These are phyloP conservation scores for Tubosaeta sp. DNA, from an alignment of 768 basidiomycete species.

Conservation along the genomic window DNA sequence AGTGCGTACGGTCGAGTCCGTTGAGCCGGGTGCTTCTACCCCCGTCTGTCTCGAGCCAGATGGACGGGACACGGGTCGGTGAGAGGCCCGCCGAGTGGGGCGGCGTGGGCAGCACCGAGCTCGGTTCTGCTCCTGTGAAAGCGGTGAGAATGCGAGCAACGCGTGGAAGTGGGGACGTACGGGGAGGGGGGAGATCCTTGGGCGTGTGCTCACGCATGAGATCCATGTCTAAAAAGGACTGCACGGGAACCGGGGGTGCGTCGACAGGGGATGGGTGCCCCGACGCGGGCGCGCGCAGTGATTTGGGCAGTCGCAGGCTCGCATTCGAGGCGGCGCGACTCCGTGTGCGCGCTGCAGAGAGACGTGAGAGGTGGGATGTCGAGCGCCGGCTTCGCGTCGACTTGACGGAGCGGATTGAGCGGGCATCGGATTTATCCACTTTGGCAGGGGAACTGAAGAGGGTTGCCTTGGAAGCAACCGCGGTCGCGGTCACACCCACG, in stretches of 20 bases:
- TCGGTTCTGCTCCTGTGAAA: constrained; percentile 15
- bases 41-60: constrained; percentile 47
- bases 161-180: not conserved
- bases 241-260: constrained; percentile 28
- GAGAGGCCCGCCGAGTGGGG: constrained; percentile 23
- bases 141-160: not conserved
- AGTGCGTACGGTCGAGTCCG: constrained; percentile 19
- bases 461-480: constrained; percentile 35
- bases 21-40: constrained; percentile 5
- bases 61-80: constrained; percentile 37
- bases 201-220: constrained; percentile 32
- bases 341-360: constrained; percentile 63
- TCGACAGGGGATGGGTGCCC: constrained; percentile 30
- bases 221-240: constrained; percentile 35
- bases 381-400: constrained; percentile 24
- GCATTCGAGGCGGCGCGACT: constrained; percentile 62
- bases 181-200: constrained; percentile 13
- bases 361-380: constrained; percentile 32
- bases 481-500: constrained; percentile 35
- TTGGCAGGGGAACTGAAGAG: constrained; percentile 19
- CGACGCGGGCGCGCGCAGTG: constrained; percentile 30
- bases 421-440: constrained; percentile 13
- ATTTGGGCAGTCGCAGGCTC: constrained; percentile 57
- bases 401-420: constrained; percentile 25
- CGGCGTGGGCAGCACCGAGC: constrained; percentile 12